Percentiles rank a stretch among this genome's conserved stretches.
These are phyloP conservation scores for Ophiostoma himal-ulmi DNA, from an alignment of 2,329 filamentous ascomycete genomes.

Conservation along the genomic window DNA sequence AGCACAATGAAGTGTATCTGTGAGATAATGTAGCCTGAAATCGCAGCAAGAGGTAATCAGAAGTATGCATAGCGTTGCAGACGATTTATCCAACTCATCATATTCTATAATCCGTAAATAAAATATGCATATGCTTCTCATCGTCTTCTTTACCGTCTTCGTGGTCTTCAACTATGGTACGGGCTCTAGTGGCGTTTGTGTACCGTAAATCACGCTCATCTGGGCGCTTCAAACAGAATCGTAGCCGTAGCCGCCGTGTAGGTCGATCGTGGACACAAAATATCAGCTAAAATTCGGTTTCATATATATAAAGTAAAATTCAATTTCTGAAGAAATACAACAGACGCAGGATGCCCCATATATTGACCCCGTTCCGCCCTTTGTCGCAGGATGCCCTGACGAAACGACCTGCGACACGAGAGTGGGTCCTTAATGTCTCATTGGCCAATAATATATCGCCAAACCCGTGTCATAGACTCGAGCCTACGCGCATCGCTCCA, in stretches of 20 bases:
- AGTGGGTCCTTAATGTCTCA: conserved; percentile 15
- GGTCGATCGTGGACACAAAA: background rate
- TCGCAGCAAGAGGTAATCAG: too few species aligned
- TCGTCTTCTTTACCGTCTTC: background rate
- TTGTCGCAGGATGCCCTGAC: conserved; percentile 36
- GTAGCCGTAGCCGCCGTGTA: background rate
- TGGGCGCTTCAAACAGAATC: background rate
- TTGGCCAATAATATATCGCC: background rate
- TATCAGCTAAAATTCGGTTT: too few species aligned
- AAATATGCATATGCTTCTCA: background rate
- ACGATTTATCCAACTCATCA: too few species aligned
- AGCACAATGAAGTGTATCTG: background rate
- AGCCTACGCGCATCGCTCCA: background rate
- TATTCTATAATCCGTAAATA: too few species aligned
- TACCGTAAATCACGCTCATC: background rate
- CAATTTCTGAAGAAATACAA: background rate
- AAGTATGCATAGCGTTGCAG: too few species aligned
- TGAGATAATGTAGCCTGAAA: background rate
- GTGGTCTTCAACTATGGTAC: background rate
- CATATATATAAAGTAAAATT: too few species aligned
- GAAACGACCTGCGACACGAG: conserved; percentile 36
- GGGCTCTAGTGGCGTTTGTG: background rate
- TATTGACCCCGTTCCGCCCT: background rate
- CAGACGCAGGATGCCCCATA: background rate
- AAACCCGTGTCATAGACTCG: background rate